Conservation (phyloP, 2,329 filamentous ascomycete genomes). For the Aureobasidium sp. region DNA sequence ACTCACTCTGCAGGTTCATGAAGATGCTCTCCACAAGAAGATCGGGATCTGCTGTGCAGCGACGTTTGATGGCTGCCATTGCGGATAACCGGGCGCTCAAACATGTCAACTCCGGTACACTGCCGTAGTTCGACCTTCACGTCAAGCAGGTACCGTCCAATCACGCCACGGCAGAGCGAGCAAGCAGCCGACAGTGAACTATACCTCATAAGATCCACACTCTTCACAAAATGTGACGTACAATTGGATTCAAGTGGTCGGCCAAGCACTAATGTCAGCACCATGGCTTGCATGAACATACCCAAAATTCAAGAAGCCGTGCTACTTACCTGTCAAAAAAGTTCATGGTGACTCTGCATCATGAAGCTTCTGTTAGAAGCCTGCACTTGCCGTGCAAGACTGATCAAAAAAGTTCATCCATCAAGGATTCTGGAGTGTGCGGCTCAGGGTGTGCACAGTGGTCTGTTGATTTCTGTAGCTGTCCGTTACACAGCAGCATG, state of each 20-base stretch:
- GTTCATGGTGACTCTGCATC: background rate
- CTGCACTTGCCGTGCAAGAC: constrained; percentile 2
- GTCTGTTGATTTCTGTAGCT: constrained; percentile 4
- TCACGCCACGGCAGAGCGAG: background rate
- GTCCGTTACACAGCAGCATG: constrained; percentile 13
- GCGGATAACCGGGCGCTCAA: constrained; percentile 6
- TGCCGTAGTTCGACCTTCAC: constrained; percentile 9
- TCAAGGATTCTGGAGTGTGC: background rate
- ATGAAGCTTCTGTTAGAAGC: background rate
- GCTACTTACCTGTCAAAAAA: constrained; percentile 6
- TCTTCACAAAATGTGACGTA: constrained; percentile 7
- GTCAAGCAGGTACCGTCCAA: constrained; percentile 8
- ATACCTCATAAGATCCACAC: background rate
- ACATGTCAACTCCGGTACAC: constrained; percentile 10
- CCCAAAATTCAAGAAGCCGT: background rate
- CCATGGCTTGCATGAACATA: background rate
- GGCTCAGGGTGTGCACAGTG: constrained; percentile 3
- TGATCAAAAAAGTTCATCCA: background rate
- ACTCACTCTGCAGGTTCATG: background rate
- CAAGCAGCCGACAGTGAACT: background rate
- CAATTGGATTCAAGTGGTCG: background rate
- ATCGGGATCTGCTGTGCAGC: constrained; percentile 8
- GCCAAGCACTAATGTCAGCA: background rate
- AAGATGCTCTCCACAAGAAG: constrained; percentile 4
- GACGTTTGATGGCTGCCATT: constrained; percentile 10